These are phyloP conservation scores for Colletotrichum coccodes DNA, from an alignment of 2,329 filamentous ascomycete species.

Conservation along the genomic window DNA sequence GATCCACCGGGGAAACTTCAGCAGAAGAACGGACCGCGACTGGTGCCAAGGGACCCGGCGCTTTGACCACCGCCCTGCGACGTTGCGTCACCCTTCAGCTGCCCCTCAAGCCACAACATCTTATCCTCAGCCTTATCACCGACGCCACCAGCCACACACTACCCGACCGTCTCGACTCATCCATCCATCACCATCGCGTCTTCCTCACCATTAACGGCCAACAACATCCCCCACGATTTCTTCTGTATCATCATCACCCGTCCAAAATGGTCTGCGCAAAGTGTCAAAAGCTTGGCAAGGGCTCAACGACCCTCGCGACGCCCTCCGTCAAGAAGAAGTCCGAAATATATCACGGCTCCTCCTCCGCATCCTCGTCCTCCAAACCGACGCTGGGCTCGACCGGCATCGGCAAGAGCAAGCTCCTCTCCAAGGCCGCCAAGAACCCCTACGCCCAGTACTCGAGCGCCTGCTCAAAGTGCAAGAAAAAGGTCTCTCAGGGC, in stretches of 20 bases:
- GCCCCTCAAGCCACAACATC: background rate
- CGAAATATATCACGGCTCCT: constrained; percentile 73
- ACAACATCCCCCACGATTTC: background rate
- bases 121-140: background rate
- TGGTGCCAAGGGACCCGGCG: background rate
- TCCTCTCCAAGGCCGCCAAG: constrained; percentile 71
- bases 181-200: background rate
- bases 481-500: constrained; percentile 71
- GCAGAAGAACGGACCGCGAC: background rate
- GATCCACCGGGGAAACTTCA: constrained; percentile 14
- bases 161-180: background rate
- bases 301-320: constrained; percentile 67
- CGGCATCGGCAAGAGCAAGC: constrained; percentile 73
- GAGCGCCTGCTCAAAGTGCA: constrained; percentile 69
- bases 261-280: constrained; percentile 70
- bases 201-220: background rate
- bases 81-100: constrained; percentile 22
- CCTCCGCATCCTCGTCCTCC: constrained; percentile 51
- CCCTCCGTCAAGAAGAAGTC: constrained; percentile 74
- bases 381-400: constrained; percentile 66
- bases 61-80: constrained; percentile 9
- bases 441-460: constrained; percentile 74
- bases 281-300: constrained; percentile 69
- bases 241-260: background rate
- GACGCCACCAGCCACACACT: background rate